These are phyloP conservation scores for Pelargonium nanum DNA, from an alignment of 345 rosid species.

Conservation along the genomic window DNA sequence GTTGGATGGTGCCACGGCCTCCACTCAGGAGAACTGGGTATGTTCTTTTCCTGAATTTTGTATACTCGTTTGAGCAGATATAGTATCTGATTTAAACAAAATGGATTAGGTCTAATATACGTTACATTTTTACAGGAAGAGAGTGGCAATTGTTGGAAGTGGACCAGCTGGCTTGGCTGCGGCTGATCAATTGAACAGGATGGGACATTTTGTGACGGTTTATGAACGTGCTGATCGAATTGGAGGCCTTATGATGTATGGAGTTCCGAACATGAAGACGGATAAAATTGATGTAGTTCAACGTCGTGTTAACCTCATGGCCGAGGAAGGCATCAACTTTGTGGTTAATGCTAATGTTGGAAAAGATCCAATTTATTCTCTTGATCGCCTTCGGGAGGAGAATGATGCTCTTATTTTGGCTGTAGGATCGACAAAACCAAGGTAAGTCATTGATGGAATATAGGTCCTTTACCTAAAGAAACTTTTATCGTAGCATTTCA, in stretches of 20 bases:
- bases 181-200: constrained; percentile 91
- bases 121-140: constrained; percentile 39
- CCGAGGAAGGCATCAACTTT: constrained; percentile 74
- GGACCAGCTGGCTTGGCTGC: constrained; percentile 99
- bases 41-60: constrained; percentile 2
- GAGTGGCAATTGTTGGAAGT: constrained; percentile 78
- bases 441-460: constrained; percentile 27
- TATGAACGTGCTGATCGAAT: constrained; percentile 96
- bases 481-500: neutral
- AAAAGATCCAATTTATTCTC: constrained; percentile 59
- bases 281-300: constrained; percentile 89
- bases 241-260: constrained; percentile 99
- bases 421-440: constrained; percentile 93
- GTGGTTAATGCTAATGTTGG: constrained; percentile 92
- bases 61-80: neutral
- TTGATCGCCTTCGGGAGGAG: constrained; percentile 57
- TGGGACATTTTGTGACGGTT: constrained; percentile 90
- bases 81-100: no score
- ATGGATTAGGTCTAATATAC: neutral
- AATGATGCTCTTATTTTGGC: constrained; percentile 85
- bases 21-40: constrained; percentile 89
- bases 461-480: neutral
- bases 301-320: constrained; percentile 88
- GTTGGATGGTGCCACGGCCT: constrained; percentile 96
- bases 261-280: constrained; percentile 98